phyloP scores from a whole-genome alignment of 768 basidiomycete genomes.

The Mycena vulgaris region DNA sequence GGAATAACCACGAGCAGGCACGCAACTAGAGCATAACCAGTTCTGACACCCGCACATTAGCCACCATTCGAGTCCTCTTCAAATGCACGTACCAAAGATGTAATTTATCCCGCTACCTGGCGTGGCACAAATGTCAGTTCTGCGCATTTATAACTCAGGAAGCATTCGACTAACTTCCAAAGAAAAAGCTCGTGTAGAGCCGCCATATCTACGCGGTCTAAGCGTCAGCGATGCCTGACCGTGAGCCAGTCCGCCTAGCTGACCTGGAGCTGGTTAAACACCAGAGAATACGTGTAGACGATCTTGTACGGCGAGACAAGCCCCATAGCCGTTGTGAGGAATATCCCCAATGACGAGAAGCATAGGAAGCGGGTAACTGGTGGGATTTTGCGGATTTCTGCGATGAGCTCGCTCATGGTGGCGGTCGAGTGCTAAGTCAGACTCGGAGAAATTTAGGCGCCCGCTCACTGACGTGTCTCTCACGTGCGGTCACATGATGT shows the following conservation, averaged over 20 bases:
- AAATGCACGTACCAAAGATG: conserved; percentile 61
- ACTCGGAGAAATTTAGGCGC: too few relatives aligned
- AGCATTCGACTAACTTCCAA: conserved; percentile 66
- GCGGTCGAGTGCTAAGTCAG: too few relatives aligned
- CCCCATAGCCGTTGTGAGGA: conserved; percentile 69
- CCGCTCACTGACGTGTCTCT: conserved; percentile 20
- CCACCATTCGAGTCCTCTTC: not conserved
- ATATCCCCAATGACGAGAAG: conserved; percentile 72
- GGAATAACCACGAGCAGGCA: not conserved
- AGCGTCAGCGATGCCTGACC: conserved; percentile 2
- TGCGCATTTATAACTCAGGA: not conserved
- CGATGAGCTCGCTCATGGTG: conserved; percentile 62
- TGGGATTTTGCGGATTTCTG: conserved; percentile 86
- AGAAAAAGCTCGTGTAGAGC: conserved; percentile 79
- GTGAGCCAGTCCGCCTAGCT: conserved; percentile 13
- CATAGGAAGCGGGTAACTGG: conserved; percentile 84
- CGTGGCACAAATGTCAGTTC: not conserved
- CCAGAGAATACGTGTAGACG: conserved; percentile 65
- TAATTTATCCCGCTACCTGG: conserved; percentile 66
- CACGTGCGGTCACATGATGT: not conserved
- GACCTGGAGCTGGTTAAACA: conserved; percentile 71
- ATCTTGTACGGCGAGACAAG: conserved; percentile 68
- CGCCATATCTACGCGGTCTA: conserved; percentile 74
- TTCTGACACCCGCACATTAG: conserved; percentile 44
- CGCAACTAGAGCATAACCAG: conserved; percentile 79